phyloP scores from a whole-genome alignment of 1,139 yeast species.

The Maudiozyma humilis region DNA sequence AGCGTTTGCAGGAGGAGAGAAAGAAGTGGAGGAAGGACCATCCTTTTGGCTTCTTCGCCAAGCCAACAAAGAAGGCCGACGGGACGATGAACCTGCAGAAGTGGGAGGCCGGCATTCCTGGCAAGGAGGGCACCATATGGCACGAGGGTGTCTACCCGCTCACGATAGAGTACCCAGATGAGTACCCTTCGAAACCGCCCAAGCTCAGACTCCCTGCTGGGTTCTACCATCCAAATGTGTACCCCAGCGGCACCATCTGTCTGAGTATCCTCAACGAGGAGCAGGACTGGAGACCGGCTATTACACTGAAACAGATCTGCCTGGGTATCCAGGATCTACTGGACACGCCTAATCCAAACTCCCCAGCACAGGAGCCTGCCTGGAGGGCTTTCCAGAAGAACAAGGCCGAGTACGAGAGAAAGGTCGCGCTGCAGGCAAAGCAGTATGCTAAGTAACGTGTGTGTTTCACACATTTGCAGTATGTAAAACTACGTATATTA shows the following conservation, averaged over 20 bases:
- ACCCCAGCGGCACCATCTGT: conserved; percentile 95
- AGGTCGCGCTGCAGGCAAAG: conserved; percentile 75
- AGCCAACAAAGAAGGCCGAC: conserved; percentile 67
- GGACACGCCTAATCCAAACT: conserved; percentile 83
- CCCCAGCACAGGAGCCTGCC: conserved; percentile 97
- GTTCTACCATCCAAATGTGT: conserved; percentile 93
- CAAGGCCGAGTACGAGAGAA: conserved; percentile 58
- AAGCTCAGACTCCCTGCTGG: conserved; percentile 80
- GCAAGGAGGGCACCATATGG: conserved; percentile 82
- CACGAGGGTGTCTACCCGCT: conserved; percentile 78
- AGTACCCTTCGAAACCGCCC: conserved; percentile 95
- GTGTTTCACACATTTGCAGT: not conserved
- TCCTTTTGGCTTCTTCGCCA: conserved; percentile 94
- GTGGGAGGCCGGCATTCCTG: conserved; percentile 97
- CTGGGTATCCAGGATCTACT: conserved; percentile 89
- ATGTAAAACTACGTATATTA: conserved; percentile 4
- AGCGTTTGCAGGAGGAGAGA: conserved; percentile 73
- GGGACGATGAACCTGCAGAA: conserved; percentile 76
- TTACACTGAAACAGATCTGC: conserved; percentile 81
- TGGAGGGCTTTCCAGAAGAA: conserved; percentile 77
- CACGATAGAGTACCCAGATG: conserved; percentile 74
- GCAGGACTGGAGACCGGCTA: conserved; percentile 97
- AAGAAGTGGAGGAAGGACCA: conserved; percentile 98
- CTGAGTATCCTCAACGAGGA: conserved; percentile 87
- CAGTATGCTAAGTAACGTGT: conserved; percentile 43